These are phyloP conservation scores for Rhodamnia rubescens DNA, from an alignment of 345 rosid genomes.

Conservation along the genomic window DNA sequence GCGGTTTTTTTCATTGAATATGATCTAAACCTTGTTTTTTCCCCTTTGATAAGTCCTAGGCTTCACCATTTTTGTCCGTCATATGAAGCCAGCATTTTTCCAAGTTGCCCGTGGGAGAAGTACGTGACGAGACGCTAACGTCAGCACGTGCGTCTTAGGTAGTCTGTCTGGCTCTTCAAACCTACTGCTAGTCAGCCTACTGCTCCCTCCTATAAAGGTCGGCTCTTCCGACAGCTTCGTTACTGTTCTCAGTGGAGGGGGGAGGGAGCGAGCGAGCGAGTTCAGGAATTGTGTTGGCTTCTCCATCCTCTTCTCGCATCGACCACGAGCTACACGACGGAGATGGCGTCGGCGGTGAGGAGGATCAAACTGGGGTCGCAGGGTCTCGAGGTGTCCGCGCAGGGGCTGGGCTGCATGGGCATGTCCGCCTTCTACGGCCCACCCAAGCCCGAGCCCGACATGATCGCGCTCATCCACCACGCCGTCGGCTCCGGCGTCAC, in stretches of 20 bases:
- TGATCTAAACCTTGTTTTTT: not conserved
- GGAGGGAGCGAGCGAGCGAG: no score
- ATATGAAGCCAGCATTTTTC: not conserved
- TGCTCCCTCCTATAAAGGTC: not conserved
- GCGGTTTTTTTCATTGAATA: not conserved
- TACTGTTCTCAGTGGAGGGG: not conserved
- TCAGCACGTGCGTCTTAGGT: not conserved
- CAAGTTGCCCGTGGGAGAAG: no score
- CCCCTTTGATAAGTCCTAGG: not conserved
- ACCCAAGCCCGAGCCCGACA: conserved; percentile 34
- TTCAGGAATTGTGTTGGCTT: not conserved
- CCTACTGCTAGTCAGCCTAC: not conserved
- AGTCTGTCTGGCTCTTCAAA: not conserved
- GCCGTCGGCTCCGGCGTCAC: conserved; percentile 40
- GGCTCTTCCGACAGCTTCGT: not conserved
- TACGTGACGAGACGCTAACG: not conserved
- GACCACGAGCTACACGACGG: not conserved
- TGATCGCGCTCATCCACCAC: conserved; percentile 38
- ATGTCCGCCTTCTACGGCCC: conserved; percentile 41
- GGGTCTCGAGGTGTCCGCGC: conserved; percentile 43
- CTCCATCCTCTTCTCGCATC: not conserved
- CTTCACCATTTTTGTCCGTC: not conserved
- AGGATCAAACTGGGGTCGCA: conserved; percentile 40
- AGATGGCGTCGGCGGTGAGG: not conserved
- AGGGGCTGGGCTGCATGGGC: conserved; percentile 50